Evolutionary conservation across 2,329 filamentous ascomycete genomes (phyloP).

Genomic region (Ophiocordyceps unilateralis): DNA sequence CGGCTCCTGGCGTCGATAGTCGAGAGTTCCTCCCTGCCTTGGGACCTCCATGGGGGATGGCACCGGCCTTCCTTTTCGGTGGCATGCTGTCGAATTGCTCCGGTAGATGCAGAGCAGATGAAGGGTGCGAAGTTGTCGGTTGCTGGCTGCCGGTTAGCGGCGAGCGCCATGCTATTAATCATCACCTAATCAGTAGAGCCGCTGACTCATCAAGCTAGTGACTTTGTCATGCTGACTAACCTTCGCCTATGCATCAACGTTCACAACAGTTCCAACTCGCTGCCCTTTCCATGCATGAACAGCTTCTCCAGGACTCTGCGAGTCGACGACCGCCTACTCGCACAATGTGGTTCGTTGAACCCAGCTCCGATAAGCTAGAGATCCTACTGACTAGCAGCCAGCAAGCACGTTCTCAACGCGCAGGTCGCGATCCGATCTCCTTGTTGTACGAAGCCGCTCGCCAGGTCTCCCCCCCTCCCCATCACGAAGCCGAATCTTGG

Average conservation of each 20-base stretch:
- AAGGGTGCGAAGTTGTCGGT: no score
- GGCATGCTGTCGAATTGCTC: constrained; percentile 33
- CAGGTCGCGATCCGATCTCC: constrained; percentile 91
- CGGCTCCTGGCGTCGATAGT: constrained; percentile 42
- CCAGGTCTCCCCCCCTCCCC: background rate
- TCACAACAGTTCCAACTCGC: no score
- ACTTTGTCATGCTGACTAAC: no score
- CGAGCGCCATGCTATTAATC: no score
- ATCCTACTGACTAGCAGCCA: constrained; percentile 16
- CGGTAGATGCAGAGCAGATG: background rate
- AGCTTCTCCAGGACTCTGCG: no score
- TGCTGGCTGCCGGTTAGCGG: no score
- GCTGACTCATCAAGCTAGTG: background rate
- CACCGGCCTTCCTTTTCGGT: constrained; percentile 49
- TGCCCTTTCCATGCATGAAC: no score
- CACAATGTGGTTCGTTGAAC: background rate
- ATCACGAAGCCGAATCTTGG: background rate
- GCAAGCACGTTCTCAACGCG: constrained; percentile 96
- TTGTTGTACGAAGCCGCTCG: constrained; percentile 51
- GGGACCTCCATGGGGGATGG: constrained; percentile 25
- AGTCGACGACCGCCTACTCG: background rate
- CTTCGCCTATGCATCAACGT: no score
- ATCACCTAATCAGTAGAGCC: no score
- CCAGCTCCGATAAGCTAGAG: background rate
- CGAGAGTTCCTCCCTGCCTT: constrained; percentile 41